Conservation (phyloP, 441 rosid genomes). For the Theobroma grandiflorum region DNA sequence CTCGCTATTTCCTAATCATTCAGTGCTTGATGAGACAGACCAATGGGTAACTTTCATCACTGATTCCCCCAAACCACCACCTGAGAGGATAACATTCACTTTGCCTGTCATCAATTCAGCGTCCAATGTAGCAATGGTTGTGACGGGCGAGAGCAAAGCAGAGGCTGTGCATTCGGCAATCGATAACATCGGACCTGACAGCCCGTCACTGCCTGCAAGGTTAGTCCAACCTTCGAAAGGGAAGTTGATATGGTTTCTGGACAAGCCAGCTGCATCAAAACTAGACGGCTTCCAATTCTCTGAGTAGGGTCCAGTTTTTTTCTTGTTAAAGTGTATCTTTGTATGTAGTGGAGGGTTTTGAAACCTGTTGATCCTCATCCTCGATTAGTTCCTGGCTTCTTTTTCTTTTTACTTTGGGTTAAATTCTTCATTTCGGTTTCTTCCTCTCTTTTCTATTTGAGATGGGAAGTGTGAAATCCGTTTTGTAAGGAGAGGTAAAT, state of each 20-base stretch:
- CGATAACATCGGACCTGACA: conserved; percentile 48
- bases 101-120: conserved; percentile 93
- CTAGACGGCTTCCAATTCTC: conserved; percentile 51
- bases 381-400: conserved; percentile 19
- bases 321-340: conserved; percentile 28
- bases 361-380: conserved; percentile 31
- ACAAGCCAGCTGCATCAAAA: conserved; percentile 76
- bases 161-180: conserved; percentile 75
- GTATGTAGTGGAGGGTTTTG: conserved; percentile 41
- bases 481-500: conserved; percentile 49
- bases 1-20: conserved; percentile 82
- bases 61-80: conserved; percentile 85
- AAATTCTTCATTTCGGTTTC: conserved; percentile 42
- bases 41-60: conserved; percentile 87
- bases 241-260: conserved; percentile 86
- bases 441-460: conserved; percentile 37
- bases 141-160: conserved; percentile 81
- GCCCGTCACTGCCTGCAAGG: conserved; percentile 63
- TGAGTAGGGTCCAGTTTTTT: conserved; percentile 41
- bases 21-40: conserved; percentile 59
- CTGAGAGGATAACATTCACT: conserved; percentile 93
- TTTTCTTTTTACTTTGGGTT: conserved; percentile 29
- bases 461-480: conserved; percentile 48
- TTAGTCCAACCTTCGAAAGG: conserved; percentile 73
- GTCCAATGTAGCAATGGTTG: conserved; percentile 74